A percentile compares a stretch with the other conserved stretches of the same genome.
Conservation (phyloP, 2,329 filamentous ascomycete genomes). For the Epichloe brachyelytri region DNA sequence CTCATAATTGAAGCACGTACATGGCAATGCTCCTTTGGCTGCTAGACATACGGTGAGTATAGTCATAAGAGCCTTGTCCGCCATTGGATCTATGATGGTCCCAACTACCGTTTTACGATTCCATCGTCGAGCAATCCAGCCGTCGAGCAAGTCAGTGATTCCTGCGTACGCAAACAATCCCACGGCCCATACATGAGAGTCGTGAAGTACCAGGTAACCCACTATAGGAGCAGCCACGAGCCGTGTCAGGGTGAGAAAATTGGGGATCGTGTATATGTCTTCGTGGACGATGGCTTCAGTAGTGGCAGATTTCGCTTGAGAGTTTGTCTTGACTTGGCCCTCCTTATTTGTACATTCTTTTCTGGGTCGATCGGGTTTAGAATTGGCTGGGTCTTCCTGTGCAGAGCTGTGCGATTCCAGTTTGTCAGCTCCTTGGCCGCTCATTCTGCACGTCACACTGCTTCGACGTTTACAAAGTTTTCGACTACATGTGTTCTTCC, state of each 20-base stretch:
- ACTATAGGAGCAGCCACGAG: slow-evolving; percentile 72
- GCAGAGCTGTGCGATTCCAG: neutral
- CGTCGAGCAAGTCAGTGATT: slow-evolving; percentile 82
- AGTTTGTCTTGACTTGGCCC: neutral
- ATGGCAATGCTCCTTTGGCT: slow-evolving; percentile 66
- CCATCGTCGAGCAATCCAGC: slow-evolving; percentile 82
- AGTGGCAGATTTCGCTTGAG: neutral
- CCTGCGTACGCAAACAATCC: slow-evolving; percentile 86
- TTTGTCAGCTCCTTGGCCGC: neutral
- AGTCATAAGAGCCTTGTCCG: slow-evolving; percentile 94
- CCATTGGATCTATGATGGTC: slow-evolving; percentile 91
- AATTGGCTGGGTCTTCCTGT: neutral
- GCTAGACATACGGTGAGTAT: slow-evolving; percentile 77
- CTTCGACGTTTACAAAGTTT: neutral
- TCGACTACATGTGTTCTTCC: neutral
- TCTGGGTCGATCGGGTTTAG: neutral
- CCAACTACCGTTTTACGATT: slow-evolving; percentile 87
- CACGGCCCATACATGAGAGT: slow-evolving; percentile 66
- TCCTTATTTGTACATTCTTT: neutral
- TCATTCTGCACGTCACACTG: neutral
- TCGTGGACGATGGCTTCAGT: slow-evolving; percentile 40
- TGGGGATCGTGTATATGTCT: slow-evolving; percentile 95
- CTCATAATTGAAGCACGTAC: slow-evolving; percentile 32
- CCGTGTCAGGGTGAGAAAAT: slow-evolving; percentile 78
- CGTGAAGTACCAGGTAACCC: slow-evolving; percentile 78